These are phyloP conservation scores for Rhodotorula diobovata DNA, from an alignment of 768 basidiomycete genomes.

Conservation along the genomic window DNA sequence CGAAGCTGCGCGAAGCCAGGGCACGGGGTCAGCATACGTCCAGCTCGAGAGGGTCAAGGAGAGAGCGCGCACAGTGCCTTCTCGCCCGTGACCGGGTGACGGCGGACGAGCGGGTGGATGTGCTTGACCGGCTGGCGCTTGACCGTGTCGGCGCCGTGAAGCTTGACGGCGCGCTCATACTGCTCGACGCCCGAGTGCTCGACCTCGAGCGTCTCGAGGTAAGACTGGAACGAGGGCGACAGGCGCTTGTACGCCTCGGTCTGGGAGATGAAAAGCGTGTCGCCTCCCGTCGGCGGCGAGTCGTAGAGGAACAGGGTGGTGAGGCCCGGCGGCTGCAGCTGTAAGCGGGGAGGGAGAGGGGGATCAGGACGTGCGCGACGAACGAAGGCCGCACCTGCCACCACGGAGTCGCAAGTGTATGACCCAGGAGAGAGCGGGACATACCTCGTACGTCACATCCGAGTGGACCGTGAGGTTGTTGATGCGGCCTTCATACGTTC, in stretches of 20 bases:
- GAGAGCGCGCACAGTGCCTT: slow-evolving; percentile 49
- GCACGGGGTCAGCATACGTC: too few relatives aligned
- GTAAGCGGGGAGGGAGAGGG: too few relatives aligned
- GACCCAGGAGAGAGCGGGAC: too few relatives aligned
- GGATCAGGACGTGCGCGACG: too few relatives aligned
- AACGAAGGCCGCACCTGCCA: too few relatives aligned
- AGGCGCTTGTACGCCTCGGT: slow-evolving; percentile 66
- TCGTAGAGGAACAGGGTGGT: slow-evolving; percentile 71
- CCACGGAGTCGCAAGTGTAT: too few relatives aligned
- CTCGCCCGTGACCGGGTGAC: slow-evolving; percentile 78
- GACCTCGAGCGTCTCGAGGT: slow-evolving; percentile 71
- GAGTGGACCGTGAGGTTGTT: slow-evolving; percentile 44
- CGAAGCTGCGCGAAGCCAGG: slow-evolving; percentile 62
- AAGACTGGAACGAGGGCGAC: slow-evolving; percentile 69
- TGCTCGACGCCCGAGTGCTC: slow-evolving; percentile 80
- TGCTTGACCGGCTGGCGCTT: slow-evolving; percentile 78
- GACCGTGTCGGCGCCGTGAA: slow-evolving; percentile 68
- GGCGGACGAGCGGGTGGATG: slow-evolving; percentile 69
- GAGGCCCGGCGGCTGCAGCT: slow-evolving; percentile 76
- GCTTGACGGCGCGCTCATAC: slow-evolving; percentile 65
- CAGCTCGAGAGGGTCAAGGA: background rate
- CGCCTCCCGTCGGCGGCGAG: slow-evolving; percentile 57
- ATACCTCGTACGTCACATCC: slow-evolving; percentile 59
- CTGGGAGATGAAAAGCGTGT: slow-evolving; percentile 53
- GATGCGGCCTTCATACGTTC: slow-evolving; percentile 60